Base-by-base conservation (phyloP, 2,329 filamentous ascomycete species). In the Paracoccidioides brasiliensis region DNA sequence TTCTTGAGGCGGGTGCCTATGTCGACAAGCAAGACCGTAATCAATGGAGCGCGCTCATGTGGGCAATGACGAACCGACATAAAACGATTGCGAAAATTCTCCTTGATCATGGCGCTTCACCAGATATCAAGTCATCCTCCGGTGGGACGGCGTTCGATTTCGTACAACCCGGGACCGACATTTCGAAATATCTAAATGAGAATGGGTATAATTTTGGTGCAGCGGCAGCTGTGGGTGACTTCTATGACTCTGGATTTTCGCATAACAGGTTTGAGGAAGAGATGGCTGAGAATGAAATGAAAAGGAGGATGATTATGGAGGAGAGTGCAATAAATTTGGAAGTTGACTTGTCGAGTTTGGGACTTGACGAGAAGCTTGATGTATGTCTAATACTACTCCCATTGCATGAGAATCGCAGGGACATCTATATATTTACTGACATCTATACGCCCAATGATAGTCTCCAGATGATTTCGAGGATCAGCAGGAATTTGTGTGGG, bases 1-100 rank as follows among this genome's bases (percentile, higher is more conserved):
- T 98, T 53, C 81, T 98, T 53, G 81, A 89, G 57, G 88, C 89
- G 8, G 90, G 91, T 30, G 91, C 86, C 42, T 81, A 89, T 64
- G 90, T 97, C 53, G 90, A 98, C 72, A 85, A 85, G 64, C 91
- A 97, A 71, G 93, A 98, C 68, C 87, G 85, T 60, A 97, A 97
- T 67, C 86, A 94, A 67, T 98, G 93, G 93, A 97, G 88, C 65
- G 88, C 93, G 12, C 78, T 98, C 58, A 98, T 98, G 90, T 98
- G 93, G 93, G 91, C 93, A 52, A 97, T 97, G 88, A 98, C 93
- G 55, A 98, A 98, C 70, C 78, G 90, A 56, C 93, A 98, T 72
- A 97, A 97, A 72, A 84, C 84, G 50, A 98, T 98, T 62, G 90
- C 91, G 40, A 97, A 97, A 71, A 78, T 90, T 9, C 76, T 98